phyloP scores from a whole-genome alignment of 2,329 filamentous ascomycete genomes.

The Cladosporium sp. region DNA sequence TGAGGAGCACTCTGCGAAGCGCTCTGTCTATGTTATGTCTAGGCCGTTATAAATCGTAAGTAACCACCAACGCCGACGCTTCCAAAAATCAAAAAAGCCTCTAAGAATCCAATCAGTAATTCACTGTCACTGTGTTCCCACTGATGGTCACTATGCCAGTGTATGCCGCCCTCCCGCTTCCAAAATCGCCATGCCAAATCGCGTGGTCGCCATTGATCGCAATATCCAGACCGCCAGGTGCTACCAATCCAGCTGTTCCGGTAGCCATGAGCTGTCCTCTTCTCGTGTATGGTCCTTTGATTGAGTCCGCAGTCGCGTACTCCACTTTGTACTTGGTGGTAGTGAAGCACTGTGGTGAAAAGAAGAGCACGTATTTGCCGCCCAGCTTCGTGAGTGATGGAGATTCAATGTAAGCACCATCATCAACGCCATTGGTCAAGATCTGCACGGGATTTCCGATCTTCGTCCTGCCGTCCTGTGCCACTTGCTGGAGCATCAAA shows the following conservation, averaged over 20 bases:
- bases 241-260: conserved; percentile 30
- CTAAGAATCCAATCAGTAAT: not conserved
- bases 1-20: not conserved
- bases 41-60: not conserved
- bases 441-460: conserved; percentile 30
- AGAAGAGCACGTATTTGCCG: conserved; percentile 38
- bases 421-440: conserved; percentile 31
- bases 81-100: not conserved
- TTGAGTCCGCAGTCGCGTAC: conserved; percentile 33
- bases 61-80: conserved; percentile 17
- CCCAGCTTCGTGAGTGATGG: conserved; percentile 32
- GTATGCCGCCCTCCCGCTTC: conserved; percentile 27
- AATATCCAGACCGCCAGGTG: conserved; percentile 37
- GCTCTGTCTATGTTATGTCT: not conserved
- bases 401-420: conserved; percentile 39
- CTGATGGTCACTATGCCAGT: conserved; percentile 24
- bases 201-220: conserved; percentile 36
- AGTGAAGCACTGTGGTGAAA: conserved; percentile 35
- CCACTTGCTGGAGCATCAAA: conserved; percentile 35
- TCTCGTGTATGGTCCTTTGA: conserved; percentile 33
- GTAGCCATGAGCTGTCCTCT: conserved; percentile 31
- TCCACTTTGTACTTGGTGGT: conserved; percentile 34
- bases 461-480: conserved; percentile 31
- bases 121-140: conserved; percentile 23
- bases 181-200: conserved; percentile 35